Evolutionary conservation across 2,329 filamentous ascomycete genomes (phyloP).

Genomic region (Aspergillus novofumigatus): DNA sequence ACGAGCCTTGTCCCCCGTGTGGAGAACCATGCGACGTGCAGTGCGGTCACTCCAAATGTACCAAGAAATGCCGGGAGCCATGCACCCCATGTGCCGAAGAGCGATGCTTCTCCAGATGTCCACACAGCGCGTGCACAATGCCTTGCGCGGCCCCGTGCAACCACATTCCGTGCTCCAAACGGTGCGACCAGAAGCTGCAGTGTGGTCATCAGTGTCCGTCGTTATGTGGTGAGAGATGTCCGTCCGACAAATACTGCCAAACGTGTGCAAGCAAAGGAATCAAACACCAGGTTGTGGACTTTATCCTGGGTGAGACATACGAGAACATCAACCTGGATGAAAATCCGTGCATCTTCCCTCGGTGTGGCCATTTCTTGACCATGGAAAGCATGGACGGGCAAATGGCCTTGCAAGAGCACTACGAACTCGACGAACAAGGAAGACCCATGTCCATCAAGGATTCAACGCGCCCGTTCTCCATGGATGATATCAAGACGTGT

Average conservation of each 20-base stretch:
- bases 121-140: slow-evolving; percentile 49
- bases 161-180: slow-evolving; percentile 59
- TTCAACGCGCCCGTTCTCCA: slow-evolving; percentile 47
- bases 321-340: slow-evolving; percentile 55
- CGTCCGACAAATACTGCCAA: slow-evolving; percentile 52
- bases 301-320: slow-evolving; percentile 53
- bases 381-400: slow-evolving; percentile 57
- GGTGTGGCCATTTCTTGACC: slow-evolving; percentile 62
- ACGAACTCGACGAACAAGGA: slow-evolving; percentile 21
- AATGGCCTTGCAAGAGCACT: slow-evolving; percentile 48
- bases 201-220: slow-evolving; percentile 65
- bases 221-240: slow-evolving; percentile 62
- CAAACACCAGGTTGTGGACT: slow-evolving; percentile 52
- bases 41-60: slow-evolving; percentile 56
- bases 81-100: slow-evolving; percentile 59
- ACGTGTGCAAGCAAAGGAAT: slow-evolving; percentile 44
- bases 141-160: slow-evolving; percentile 66
- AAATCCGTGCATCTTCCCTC: slow-evolving; percentile 58
- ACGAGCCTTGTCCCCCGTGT: slow-evolving; percentile 26
- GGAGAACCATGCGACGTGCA: slow-evolving; percentile 48
- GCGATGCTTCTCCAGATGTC: slow-evolving; percentile 52
- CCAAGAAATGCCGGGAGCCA: slow-evolving; percentile 54
- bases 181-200: slow-evolving; percentile 51
- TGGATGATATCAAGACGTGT: slow-evolving; percentile 50
- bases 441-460: slow-evolving; percentile 20